A percentile compares a stretch with the other conserved stretches of the same genome.
These are phyloP conservation scores for Paragyromitra xinjiangensis DNA, from an alignment of 495 filamentous ascomycete species.

Conservation along the genomic window DNA sequence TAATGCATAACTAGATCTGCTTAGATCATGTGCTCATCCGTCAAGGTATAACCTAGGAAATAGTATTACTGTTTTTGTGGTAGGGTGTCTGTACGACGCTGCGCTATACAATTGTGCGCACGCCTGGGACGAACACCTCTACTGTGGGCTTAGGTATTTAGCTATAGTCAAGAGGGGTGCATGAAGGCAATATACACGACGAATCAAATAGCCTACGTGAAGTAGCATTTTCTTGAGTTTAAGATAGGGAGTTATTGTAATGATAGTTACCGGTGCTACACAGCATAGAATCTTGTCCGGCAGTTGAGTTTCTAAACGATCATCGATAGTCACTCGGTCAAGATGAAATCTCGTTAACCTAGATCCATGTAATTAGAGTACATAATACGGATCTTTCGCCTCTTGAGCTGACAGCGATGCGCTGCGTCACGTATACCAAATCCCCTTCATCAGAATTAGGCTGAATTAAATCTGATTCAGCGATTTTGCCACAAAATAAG, in stretches of 20 bases:
- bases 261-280: not conserved
- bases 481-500: not conserved
- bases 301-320: constrained; percentile 4
- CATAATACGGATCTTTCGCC: not conserved
- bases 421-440: not conserved
- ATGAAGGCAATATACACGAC: too few relatives aligned
- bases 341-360: not conserved
- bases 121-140: too few relatives aligned
- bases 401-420: not conserved
- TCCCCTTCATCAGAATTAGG: not conserved
- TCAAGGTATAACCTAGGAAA: too few relatives aligned
- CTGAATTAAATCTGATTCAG: not conserved
- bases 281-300: not conserved
- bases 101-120: too few relatives aligned
- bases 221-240: too few relatives aligned
- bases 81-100: too few relatives aligned
- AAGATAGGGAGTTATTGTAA: too few relatives aligned
- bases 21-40: not conserved
- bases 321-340: constrained; percentile 18
- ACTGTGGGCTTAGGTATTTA: not conserved
- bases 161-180: too few relatives aligned
- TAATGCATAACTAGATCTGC: not conserved
- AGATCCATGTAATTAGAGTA: not conserved
- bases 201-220: too few relatives aligned
- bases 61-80: too few relatives aligned